Base-by-base conservation (phyloP, 306 rosid genomes). In the Ormosia semicastrata region DNA sequence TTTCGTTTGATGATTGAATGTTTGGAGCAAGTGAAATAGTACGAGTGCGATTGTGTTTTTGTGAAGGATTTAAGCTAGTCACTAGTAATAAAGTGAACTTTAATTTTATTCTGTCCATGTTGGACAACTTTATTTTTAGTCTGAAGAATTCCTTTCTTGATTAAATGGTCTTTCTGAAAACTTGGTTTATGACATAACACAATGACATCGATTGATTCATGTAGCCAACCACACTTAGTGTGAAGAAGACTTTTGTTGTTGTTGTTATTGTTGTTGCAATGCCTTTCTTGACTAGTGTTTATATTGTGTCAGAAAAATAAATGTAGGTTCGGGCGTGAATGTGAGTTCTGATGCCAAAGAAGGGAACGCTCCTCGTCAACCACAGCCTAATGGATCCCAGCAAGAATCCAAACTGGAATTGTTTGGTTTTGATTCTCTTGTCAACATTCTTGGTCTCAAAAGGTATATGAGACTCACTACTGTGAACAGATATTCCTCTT, bases 401-500 rank as follows among this genome's bases (percentile, higher is more conserved):
- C 90, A 84, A 79, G 99, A 96, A 39, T 96, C 99, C 32, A 96
- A 90, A 76, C 82, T 96, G 81, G 99, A 96, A 78, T 80, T 96
- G 79, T 96, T 96, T 44, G 99, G 99, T 82, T 96, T 96, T 84
- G 99, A 95, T 91, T 96, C 99, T 77, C 99, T 96, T 63, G 99
- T 96, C 80, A 96, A 93, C 82, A 96, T 96, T 91, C 98, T 96
- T 43, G 99, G 99, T 83, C 98, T 96, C 64, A 96, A 88, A 86
- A 96, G 99, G 99, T 95, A 84, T 52, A 85, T 32, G 33, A 4
- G 66, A 34, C 66, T 84, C 70, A 10, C 64, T 58, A 63, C 77
- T 71, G 34, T 46, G 73, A 59, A 68, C 41, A 4, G 11, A 14
- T 68, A n/a, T 83, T 53, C 49, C 56, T 82, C 56, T 72, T 39